phyloP scores from a whole-genome alignment of 2,329 filamentous ascomycete genomes.

The Colletotrichum endophyticum region DNA sequence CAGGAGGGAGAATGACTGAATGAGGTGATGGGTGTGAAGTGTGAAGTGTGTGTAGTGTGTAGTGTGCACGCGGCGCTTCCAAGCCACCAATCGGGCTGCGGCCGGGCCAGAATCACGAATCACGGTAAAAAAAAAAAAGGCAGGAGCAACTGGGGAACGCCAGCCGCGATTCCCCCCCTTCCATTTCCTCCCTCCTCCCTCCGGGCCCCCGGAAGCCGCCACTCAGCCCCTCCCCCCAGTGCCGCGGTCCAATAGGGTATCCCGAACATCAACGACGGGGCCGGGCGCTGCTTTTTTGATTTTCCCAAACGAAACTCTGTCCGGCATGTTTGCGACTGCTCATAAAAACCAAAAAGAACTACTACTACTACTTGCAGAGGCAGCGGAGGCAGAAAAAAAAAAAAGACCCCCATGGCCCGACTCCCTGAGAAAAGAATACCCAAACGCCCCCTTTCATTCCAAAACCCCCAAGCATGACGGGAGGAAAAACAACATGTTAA shows the following conservation, averaged over 20 bases:
- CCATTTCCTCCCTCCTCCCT: background rate
- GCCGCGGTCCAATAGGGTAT: background rate
- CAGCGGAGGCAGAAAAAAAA: background rate
- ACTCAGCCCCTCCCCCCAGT: background rate
- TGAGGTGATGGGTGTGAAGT: background rate
- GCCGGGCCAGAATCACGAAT: background rate
- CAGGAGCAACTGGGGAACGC: background rate
- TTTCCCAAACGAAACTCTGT: background rate
- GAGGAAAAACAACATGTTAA: background rate
- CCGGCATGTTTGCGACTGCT: background rate
- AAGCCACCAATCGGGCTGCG: conserved; percentile 13
- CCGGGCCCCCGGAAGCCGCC: conserved; percentile 8
- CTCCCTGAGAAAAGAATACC: background rate
- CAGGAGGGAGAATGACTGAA: background rate
- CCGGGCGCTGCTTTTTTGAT: background rate
- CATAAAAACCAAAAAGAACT: background rate
- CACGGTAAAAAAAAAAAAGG: background rate
- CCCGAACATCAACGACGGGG: background rate
- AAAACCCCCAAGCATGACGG: background rate
- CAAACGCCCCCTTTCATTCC: background rate
- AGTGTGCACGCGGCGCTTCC: background rate
- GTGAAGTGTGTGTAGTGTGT: background rate
- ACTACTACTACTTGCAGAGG: background rate
- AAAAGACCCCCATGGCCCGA: background rate
- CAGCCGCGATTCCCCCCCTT: background rate